Evolutionary conservation across 2,329 filamentous ascomycete genomes (phyloP).

Genomic region (Xylariaceae sp.): DNA sequence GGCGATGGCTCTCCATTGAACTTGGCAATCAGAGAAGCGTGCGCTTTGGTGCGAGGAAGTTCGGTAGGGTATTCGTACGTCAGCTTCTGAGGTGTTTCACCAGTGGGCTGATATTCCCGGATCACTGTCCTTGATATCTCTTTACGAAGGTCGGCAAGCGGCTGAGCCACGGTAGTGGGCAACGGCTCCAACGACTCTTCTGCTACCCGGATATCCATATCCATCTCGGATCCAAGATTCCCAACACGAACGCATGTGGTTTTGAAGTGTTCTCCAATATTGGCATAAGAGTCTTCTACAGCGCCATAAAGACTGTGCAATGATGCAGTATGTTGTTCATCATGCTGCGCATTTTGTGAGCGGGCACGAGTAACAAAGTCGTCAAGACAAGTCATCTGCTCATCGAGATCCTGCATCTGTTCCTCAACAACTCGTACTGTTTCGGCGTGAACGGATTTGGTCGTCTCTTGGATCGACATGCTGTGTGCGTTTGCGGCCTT

Average conservation of each 20-base stretch:
- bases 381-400: constrained; percentile 86
- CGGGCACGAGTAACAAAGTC: constrained; percentile 82
- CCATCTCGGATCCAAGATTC: constrained; percentile 64
- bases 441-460: constrained; percentile 83
- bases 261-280: constrained; percentile 66
- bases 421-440: constrained; percentile 85
- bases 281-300: constrained; percentile 68
- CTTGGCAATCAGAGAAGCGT: constrained; percentile 43
- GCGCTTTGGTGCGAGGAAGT: constrained; percentile 66
- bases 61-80: constrained; percentile 76
- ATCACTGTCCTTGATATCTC: constrained; percentile 62
- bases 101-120: constrained; percentile 79
- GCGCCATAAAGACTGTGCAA: constrained; percentile 62
- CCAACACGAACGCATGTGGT: constrained; percentile 64
- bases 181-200: constrained; percentile 60
- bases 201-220: constrained; percentile 54
- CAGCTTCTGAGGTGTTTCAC: constrained; percentile 76
- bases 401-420: constrained; percentile 80
- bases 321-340: constrained; percentile 63
- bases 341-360: constrained; percentile 73
- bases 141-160: constrained; percentile 66
- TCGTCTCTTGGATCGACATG: constrained; percentile 75
- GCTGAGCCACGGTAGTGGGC: constrained; percentile 56
- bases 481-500: constrained; percentile 73
- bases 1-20: constrained; percentile 36